Evolutionary conservation across 1,139 yeast genomes (phyloP).

Genomic region (Pichia sp.): DNA sequence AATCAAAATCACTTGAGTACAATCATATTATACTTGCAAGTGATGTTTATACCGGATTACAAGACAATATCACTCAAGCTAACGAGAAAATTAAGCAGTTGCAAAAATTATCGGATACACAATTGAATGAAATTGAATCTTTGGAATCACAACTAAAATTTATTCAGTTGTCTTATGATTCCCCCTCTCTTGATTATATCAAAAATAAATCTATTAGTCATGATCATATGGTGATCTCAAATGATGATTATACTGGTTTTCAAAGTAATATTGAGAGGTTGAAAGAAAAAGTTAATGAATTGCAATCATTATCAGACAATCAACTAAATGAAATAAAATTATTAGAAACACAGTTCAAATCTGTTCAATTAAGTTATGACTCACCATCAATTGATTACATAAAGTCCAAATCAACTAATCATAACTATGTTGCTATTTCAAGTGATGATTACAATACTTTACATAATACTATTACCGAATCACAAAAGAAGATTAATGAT

Average conservation of each 20-base stretch:
- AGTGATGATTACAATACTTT: constrained; percentile 3
- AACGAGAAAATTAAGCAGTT: not conserved
- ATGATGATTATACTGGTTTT: constrained; percentile 4
- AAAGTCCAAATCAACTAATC: constrained; percentile 23
- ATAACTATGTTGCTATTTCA: constrained; percentile 29
- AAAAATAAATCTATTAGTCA: constrained; percentile 23
- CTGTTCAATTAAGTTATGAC: not conserved
- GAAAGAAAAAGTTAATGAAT: not conserved
- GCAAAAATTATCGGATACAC: not conserved
- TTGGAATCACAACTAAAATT: not conserved
- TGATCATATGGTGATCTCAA: constrained; percentile 28
- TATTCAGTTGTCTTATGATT: constrained; percentile 1
- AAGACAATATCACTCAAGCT: constrained; percentile 3
- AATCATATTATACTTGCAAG: constrained; percentile 28
- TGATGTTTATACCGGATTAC: constrained; percentile 10
- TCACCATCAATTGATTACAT: constrained; percentile 21
- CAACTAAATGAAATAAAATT: constrained; percentile 17
- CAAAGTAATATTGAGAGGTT: constrained; percentile 8
- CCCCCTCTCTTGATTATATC: constrained; percentile 21
- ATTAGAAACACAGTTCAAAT: not conserved
- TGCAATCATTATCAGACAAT: not conserved
- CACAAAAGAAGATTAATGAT: not conserved
- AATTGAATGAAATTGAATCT: constrained; percentile 17
- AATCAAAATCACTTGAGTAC: constrained; percentile 23
- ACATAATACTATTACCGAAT: constrained; percentile 10